Conservation (phyloP, 2,329 filamentous ascomycete species). For the Sclerotinia minor region DNA sequence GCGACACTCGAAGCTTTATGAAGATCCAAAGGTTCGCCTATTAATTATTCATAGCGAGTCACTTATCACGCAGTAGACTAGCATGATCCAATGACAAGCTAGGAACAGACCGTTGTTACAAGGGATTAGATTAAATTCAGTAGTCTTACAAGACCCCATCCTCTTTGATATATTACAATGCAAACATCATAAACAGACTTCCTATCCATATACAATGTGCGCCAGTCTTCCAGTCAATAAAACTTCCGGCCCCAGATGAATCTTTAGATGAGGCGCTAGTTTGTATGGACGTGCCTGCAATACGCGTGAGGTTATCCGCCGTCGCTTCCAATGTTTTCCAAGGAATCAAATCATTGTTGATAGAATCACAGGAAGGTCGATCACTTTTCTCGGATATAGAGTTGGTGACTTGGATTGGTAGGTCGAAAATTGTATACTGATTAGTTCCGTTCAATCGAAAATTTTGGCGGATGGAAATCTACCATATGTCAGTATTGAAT, state of each 20-base stretch:
- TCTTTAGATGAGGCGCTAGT: conserved; percentile 41
- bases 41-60: not conserved
- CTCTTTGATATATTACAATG: conserved; percentile 34
- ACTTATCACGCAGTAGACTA: not conserved
- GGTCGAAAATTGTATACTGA: conserved; percentile 69
- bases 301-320: conserved; percentile 37
- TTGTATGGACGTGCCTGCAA: conserved; percentile 37
- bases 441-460: conserved; percentile 65
- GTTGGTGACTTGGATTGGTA: conserved; percentile 69
- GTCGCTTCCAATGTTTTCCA: conserved; percentile 48
- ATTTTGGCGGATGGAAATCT: conserved; percentile 70
- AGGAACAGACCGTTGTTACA: not conserved
- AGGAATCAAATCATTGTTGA: conserved; percentile 54
- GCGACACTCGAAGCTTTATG: not conserved
- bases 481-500: not conserved
- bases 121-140: not conserved
- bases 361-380: conserved; percentile 51
- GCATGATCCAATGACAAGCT: not conserved
- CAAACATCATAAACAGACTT: conserved; percentile 40
- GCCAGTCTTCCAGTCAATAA: conserved; percentile 42
- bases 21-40: not conserved
- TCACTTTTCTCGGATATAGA: conserved; percentile 50
- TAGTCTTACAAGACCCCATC: not conserved
- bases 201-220: conserved; percentile 42
- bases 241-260: conserved; percentile 41